Percentiles rank a stretch among this genome's conserved stretches.
These are phyloP conservation scores for Malania oleifera DNA, from an alignment of 164 flowering plant species.

Conservation along the genomic window DNA sequence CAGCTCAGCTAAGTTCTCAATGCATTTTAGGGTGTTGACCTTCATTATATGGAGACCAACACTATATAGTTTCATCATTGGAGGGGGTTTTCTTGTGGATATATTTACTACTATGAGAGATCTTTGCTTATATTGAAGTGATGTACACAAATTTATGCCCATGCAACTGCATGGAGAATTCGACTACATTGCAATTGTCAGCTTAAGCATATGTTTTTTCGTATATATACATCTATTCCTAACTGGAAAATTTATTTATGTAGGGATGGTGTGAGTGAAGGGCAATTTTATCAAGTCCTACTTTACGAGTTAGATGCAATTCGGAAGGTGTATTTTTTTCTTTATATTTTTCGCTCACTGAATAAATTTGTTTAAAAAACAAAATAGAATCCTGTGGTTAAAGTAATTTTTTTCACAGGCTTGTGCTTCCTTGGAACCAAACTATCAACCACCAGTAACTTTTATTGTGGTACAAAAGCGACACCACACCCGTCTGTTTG, in stretches of 20 bases:
- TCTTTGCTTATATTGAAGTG: no score
- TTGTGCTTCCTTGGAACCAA: slow-evolving; percentile 83
- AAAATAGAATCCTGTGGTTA: not conserved
- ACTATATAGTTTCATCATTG: no score
- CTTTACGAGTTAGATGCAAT: slow-evolving; percentile 82
- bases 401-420: slow-evolving; percentile 46
- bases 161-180: no score
- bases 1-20: no score
- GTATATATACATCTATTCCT: no score
- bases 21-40: no score
- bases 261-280: slow-evolving; percentile 98
- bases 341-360: not conserved
- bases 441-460: slow-evolving; percentile 87
- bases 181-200: no score
- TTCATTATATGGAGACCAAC: no score
- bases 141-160: no score
- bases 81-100: no score
- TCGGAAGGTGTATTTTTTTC: slow-evolving; percentile 47
- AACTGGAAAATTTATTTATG: slow-evolving; percentile 6
- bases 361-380: not conserved
- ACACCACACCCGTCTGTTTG: slow-evolving; percentile 83
- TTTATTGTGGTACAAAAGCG: slow-evolving; percentile 89
- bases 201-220: not conserved
- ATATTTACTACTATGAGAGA: no score
- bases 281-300: slow-evolving; percentile 84